Evolutionary conservation across 352 stramenopile genomes (phyloP).

Genomic region (Pythium pyrilobum): DNA sequence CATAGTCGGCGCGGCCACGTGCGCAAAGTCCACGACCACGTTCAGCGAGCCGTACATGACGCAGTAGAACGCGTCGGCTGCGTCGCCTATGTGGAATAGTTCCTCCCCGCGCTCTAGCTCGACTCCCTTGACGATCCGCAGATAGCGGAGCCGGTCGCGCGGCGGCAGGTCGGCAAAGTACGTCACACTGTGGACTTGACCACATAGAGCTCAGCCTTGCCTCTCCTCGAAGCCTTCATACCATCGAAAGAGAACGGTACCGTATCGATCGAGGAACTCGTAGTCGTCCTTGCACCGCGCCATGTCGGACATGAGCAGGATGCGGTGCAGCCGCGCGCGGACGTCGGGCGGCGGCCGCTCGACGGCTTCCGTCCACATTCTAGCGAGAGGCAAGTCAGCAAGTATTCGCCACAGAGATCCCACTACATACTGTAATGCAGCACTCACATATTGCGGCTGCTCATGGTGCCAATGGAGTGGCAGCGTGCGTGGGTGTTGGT

Average conservation of each 20-base stretch:
- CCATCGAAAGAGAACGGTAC: constrained; percentile 11
- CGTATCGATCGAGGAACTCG: constrained; percentile 62
- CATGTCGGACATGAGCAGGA: constrained; percentile 40
- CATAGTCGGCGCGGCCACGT: constrained; percentile 51
- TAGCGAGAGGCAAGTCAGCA: too few species aligned
- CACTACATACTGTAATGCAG: too few species aligned
- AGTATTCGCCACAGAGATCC: too few species aligned
- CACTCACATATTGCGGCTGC: too few species aligned
- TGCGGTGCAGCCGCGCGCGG: constrained; percentile 29
- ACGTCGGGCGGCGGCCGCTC: constrained; percentile 39
- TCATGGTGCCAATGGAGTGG: too few species aligned
- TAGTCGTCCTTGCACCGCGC: constrained; percentile 48
- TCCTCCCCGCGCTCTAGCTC: constrained; percentile 57
- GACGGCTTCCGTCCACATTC: neutral
- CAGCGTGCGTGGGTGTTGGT: too few species aligned
- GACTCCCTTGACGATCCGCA: constrained; percentile 60
- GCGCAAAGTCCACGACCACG: constrained; percentile 70
- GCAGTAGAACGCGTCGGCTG: constrained; percentile 69
- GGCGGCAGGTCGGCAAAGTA: constrained; percentile 60
- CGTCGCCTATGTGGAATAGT: constrained; percentile 64
- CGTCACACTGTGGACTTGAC: constrained; percentile 44
- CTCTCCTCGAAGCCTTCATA: neutral
- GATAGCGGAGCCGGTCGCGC: constrained; percentile 48
- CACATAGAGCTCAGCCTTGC: neutral
- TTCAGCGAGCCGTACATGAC: constrained; percentile 72